Base-by-base conservation (phyloP, 257 asterid genomes). In the Solanum chmielewskii region DNA sequence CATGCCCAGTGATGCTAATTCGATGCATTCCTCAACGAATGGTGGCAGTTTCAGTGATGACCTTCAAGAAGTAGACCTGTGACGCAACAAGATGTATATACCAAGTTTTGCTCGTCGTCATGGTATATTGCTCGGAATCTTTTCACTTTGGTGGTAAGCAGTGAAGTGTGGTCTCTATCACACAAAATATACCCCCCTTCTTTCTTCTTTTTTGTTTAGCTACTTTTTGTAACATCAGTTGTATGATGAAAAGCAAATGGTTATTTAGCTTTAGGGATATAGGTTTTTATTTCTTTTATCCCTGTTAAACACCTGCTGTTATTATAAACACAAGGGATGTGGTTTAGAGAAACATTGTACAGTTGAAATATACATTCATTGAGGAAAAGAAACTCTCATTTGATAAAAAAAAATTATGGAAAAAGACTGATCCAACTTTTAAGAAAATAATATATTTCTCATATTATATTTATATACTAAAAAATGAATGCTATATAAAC, bases 1-100 rank as follows among this genome's bases (percentile, higher is more conserved):
- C 86, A 88, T 85, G 91, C 89, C 95, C 1, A 89, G 86, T 11
- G 91, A 89, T 75, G 62, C 85, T 49, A 31, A 89, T 76, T 83
- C 89, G 6, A 89, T 78, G 88, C 93, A 87, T 76, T 87, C 90
- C 18, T 87, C 91, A 29, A 14, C 35, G n/a, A 89, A 62, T 82
- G 89, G 92, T 6, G 88, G 91, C 59, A 90, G 95, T 89, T 87
- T 71, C 23, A 96, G 96, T 62, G 99, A 95, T 25, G 99, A 95
- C 70, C 96, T 97, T 83, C 98, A 97, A 7, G 99, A 97, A 90
- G 99, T 97, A 60, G 98, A 97, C 86, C 94, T 97, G 74, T 97
- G 95, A 94, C 12, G 11, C 88, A 86, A 66, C 70, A 88, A 88
- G 92, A 88, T 92, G 93, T 95, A 92, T 27, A 92, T 93, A 92